Conservation (phyloP, 441 rosid species). For the Arabidopsis lyrata region DNA sequence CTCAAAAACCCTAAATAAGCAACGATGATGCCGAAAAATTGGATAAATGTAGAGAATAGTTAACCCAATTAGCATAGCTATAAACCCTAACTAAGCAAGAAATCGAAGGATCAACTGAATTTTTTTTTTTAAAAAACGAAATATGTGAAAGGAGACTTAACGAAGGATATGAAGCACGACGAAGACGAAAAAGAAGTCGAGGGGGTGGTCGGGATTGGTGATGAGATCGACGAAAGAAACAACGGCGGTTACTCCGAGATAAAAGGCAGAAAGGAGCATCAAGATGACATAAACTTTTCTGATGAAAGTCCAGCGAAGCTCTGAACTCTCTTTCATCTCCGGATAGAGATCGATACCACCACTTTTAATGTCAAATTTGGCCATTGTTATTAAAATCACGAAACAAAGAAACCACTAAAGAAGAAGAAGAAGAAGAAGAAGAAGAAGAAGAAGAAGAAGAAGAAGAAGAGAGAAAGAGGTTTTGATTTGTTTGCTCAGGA, state of each 20-base stretch:
- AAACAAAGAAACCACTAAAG: neutral
- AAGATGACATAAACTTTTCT: slow-evolving; percentile 54
- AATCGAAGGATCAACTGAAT: too few species aligned
- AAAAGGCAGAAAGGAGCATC: slow-evolving; percentile 42
- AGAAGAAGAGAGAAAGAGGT: too few species aligned
- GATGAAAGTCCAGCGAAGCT: slow-evolving; percentile 60
- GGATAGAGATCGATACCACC: slow-evolving; percentile 40
- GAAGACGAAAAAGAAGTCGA: slow-evolving; percentile 21
- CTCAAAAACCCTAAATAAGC: too few species aligned
- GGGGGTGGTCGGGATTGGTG: slow-evolving; percentile 18
- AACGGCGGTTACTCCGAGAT: slow-evolving; percentile 42
- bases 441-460: too few species aligned
- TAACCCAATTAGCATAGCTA: too few species aligned
- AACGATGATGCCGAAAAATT: too few species aligned
- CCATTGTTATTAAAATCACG: slow-evolving; percentile 1
- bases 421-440: too few species aligned
- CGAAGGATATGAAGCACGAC: slow-evolving; percentile 44
- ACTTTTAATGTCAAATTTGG: slow-evolving; percentile 33
- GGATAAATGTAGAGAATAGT: too few species aligned
- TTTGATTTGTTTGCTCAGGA: neutral
- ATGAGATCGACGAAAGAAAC: slow-evolving; percentile 46
- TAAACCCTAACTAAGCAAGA: too few species aligned
- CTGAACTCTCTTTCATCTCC: slow-evolving; percentile 46
- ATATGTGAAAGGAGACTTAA: slow-evolving; percentile 12
- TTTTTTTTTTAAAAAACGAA: too few species aligned